A percentile compares a stretch with the other conserved stretches of the same genome.
phyloP scores from a whole-genome alignment of 78 protist species.

The Protostelium mycophagum region DNA sequence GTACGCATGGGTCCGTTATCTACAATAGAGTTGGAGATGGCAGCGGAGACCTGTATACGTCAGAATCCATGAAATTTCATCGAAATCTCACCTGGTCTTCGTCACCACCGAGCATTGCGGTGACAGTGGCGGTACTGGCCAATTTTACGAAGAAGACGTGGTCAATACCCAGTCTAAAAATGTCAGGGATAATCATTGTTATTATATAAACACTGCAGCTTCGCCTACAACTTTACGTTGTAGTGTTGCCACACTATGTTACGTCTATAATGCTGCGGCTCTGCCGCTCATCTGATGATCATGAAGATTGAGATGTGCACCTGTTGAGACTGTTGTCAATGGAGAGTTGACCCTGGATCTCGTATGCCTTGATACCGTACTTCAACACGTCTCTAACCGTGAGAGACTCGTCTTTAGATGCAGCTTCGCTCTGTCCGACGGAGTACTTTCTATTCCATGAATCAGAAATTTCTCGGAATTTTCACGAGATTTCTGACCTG shows the following conservation, averaged over 20 bases:
- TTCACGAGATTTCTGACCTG: too few relatives aligned
- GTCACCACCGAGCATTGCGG: conserved; percentile 49
- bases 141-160: conserved; percentile 68
- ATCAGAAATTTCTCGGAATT: too few relatives aligned
- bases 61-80: neutral
- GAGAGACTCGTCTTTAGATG: conserved; percentile 9
- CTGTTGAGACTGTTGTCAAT: conserved; percentile 56
- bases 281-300: neutral
- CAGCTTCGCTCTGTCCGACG: neutral
- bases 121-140: conserved; percentile 39
- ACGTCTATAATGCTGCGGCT: too few relatives aligned
- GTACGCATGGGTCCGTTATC: conserved; percentile 60
- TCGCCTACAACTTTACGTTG: too few relatives aligned
- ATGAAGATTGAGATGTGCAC: neutral
- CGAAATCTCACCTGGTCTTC: conserved; percentile 8
- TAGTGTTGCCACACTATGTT: too few relatives aligned
- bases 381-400: conserved; percentile 34
- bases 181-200: too few relatives aligned
- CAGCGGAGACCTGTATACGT: conserved; percentile 11
- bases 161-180: conserved; percentile 43
- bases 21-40: conserved; percentile 53
- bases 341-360: conserved; percentile 60
- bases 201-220: too few relatives aligned
- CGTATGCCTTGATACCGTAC: conserved; percentile 48
- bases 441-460: conserved; percentile 9